phyloP scores from a whole-genome alignment of 345 rosid genomes.

The Raphanus sativus region DNA sequence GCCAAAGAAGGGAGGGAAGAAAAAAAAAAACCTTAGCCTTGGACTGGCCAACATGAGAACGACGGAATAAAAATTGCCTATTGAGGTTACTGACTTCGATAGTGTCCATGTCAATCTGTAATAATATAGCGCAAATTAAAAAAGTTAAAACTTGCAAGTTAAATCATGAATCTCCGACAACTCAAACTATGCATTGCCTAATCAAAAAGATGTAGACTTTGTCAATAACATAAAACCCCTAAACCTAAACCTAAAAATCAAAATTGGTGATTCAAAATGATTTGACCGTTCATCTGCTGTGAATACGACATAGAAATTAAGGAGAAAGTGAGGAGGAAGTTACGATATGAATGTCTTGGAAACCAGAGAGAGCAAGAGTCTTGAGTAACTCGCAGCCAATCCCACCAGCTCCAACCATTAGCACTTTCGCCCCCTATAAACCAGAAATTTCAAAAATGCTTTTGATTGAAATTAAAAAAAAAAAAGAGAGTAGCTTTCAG shows the following conservation, averaged over 20 bases:
- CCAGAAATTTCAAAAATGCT: constrained; percentile 14
- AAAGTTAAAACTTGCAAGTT: background rate
- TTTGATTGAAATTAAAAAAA: background rate
- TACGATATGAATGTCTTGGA: constrained; percentile 91
- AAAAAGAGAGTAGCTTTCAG: background rate
- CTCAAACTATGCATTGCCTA: too few species aligned
- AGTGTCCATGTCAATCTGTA: constrained; percentile 98
- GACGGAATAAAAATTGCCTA: constrained; percentile 90
- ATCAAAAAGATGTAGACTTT: too few species aligned
- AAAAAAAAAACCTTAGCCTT: constrained; percentile 73
- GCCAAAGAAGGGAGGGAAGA: background rate
- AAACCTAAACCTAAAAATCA: too few species aligned
- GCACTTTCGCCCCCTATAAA: constrained; percentile 83
- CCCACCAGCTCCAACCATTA: constrained; percentile 99
- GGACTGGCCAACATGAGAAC: constrained; percentile 93
- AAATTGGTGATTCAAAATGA: background rate
- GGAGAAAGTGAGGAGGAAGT: constrained; percentile 27
- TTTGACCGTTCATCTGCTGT: too few species aligned
- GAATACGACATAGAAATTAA: too few species aligned
- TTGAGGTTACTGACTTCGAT: constrained; percentile 99
- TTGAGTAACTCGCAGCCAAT: constrained; percentile 98
- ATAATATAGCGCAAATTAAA: background rate
- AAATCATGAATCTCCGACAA: too few species aligned
- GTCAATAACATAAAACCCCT: background rate
- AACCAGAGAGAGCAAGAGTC: constrained; percentile 93